A percentile compares a stretch with the other conserved stretches of the same genome.
Conservation (phyloP, 345 rosid genomes). For the Pugionium dolabratum region DNA sequence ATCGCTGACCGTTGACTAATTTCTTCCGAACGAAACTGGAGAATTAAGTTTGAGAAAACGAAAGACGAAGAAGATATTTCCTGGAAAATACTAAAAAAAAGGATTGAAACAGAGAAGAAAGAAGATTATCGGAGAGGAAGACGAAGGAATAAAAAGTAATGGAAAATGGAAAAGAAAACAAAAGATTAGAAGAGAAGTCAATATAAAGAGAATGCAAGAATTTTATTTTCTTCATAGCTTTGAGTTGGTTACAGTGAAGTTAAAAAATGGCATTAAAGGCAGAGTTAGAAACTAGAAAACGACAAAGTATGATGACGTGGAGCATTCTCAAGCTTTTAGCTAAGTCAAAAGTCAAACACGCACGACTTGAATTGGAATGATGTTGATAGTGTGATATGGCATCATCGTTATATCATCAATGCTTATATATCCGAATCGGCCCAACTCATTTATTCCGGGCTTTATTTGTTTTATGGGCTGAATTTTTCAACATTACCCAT, state of each 20-base stretch:
- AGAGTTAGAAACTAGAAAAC: conserved; percentile 4
- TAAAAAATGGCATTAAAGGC: conserved; percentile 13
- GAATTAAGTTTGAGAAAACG: background rate
- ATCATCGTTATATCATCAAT: no score
- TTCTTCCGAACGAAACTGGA: background rate
- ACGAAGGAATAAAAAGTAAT: no score
- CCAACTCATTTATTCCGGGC: no score
- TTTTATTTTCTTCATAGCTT: conserved; percentile 3
- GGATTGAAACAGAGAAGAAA: conserved; percentile 20
- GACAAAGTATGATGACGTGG: conserved; percentile 42
- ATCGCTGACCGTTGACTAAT: conserved; percentile 39
- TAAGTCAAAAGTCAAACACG: conserved; percentile 44
- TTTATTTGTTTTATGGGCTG: no score
- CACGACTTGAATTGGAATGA: conserved; percentile 34
- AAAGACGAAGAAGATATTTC: conserved; percentile 20
- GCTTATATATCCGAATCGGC: no score
- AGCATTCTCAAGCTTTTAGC: conserved; percentile 2
- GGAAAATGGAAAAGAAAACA: background rate
- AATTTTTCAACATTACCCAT: no score
- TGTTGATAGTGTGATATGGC: background rate
- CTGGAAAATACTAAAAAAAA: conserved; percentile 9
- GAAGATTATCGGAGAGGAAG: conserved; percentile 17
- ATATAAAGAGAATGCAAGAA: background rate
- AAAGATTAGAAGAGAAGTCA: background rate
- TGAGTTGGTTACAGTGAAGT: conserved; percentile 36